Evolutionary conservation across 106 monocot species (phyloP), one percentile per base, ranked within the genome.

Genomic region (Agapanthus africanus): DNA sequence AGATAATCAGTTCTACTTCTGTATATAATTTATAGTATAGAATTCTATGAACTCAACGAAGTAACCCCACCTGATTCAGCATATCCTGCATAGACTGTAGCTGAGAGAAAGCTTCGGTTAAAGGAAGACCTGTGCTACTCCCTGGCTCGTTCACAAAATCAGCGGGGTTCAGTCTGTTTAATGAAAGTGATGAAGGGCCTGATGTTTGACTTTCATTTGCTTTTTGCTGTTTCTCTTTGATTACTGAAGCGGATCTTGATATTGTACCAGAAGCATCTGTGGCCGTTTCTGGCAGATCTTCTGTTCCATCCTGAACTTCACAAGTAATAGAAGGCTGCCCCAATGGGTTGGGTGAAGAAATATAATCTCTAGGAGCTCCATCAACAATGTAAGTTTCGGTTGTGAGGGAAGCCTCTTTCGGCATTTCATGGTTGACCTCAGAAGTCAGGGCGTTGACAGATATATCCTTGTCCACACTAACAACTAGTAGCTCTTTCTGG

Each of bases 31-130:
- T 61, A 61, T 35, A 61, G 13, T 7, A 56, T 56, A 56, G 28
- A 25, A n/a, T n/a, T n/a, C n/a, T 56, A 25, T 28, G 27, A 57
- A 57, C 56, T 57, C 30, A 28, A 49, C 39, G 36, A 70, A 54
- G 6, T 7, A 51, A 35, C 25, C 63, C 26, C 59, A 91, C 95
- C 95, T 95, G 85, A 71, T 84, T 90, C 36, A 95, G 41, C 40
- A 51, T 73, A 25, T 83, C 88, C 52, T 91, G 85, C 36, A 91
- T 78, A 47, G 77, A 50, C 15, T 46, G 63, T 69, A 84, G 73
- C 46, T 85, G 82, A 23, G 80, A 74, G 13, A 76, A 46, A 37
- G 75, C 68, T 68, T 87, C 90, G 21, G 57, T 56, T 32, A 73
- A 73, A 40, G 63, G 76, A 75, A 56, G 33, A 41, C 33, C 66